phyloP scores from a whole-genome alignment of 23 red algal species.

The Gracilaria gracilis region DNA sequence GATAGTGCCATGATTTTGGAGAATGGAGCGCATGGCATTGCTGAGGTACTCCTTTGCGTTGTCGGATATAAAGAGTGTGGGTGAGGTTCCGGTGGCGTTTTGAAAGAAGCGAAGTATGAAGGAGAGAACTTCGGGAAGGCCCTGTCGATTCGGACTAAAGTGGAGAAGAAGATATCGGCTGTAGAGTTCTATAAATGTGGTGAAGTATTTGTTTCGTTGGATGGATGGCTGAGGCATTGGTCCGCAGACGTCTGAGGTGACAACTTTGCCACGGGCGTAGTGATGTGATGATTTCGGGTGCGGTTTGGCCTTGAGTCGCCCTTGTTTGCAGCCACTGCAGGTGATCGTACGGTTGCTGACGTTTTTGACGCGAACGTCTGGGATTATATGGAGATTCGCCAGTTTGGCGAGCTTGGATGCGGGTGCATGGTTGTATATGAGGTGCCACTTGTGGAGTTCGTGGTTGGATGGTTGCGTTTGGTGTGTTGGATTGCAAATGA shows the following conservation, averaged over 20 bases:
- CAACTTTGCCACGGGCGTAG: neutral
- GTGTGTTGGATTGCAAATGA: neutral
- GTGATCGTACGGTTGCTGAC: neutral
- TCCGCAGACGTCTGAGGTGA: slow-evolving; percentile 29
- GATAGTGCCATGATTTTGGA: neutral
- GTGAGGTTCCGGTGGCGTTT: neutral
- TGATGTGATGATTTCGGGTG: no score
- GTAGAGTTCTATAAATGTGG: slow-evolving; percentile 45
- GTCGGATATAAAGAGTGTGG: neutral
- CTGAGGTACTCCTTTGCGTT: slow-evolving; percentile 33
- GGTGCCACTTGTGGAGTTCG: neutral
- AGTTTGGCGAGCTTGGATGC: neutral
- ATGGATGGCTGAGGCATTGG: slow-evolving; percentile 13
- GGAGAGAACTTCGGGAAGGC: neutral
- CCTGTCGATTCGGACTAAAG: neutral
- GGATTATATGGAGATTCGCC: neutral
- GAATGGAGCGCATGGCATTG: neutral
- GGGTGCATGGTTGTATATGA: neutral
- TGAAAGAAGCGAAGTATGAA: neutral
- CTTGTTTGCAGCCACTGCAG: neutral
- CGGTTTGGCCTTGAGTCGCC: neutral
- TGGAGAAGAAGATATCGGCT: neutral
- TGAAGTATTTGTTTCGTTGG: slow-evolving; percentile 14
- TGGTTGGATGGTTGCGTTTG: neutral
- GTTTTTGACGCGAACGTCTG: neutral